Base-by-base conservation (phyloP, 2,329 filamentous ascomycete genomes). In the Colletotrichum godetiae region DNA sequence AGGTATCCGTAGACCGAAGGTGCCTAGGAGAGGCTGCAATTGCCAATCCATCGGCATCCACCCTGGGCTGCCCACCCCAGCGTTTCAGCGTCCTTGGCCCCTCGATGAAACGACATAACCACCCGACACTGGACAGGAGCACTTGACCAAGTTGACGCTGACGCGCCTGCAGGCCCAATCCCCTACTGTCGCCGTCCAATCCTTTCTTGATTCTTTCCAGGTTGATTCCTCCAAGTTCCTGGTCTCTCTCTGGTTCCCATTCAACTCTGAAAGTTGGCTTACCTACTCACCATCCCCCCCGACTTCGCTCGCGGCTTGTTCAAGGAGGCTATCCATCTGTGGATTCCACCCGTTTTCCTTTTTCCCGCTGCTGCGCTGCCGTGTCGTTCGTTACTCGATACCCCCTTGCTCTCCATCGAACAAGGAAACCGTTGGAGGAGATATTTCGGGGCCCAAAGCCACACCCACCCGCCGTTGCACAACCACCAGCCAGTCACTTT, bases 61-160 rank as follows among this genome's bases (percentile, higher is more conserved):
- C 60, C 49, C 73, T 59, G 69, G 60, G 29, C 65, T 60, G 59
- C 65, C 56, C 66, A 60, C 64, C 63, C 59, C 69, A 72, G 64
- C 65, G 73, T 74, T 74, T 74, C 73, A 73, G 68, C 64, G 53
- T 52, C 60, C 65, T 74, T 61, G 56, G 69, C 69, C 64, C 68
- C 69, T 74, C 56, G 69, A 74, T 74, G 73, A 74, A 74, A 74
- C 73, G 65, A 66, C 53, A 74, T 52, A 46, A 53, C 27, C 49
- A 68, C 61, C 27, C 27, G 27, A 27, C 27, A 27, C 2, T 27
- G 27, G 27, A 27, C 4, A 68, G 49, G 60, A 72, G 69, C 64
- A 74, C 33, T 72, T 57, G 64, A 42, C 35, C 35, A 15, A 42
- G 5, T 42, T 42, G 35, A 42, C 27, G 27, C 35, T 42, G 35